A percentile compares a stretch with the other conserved stretches of the same genome.
phyloP scores from a whole-genome alignment of 192 early-diverging fungal genomes.

The Podila epigama region DNA sequence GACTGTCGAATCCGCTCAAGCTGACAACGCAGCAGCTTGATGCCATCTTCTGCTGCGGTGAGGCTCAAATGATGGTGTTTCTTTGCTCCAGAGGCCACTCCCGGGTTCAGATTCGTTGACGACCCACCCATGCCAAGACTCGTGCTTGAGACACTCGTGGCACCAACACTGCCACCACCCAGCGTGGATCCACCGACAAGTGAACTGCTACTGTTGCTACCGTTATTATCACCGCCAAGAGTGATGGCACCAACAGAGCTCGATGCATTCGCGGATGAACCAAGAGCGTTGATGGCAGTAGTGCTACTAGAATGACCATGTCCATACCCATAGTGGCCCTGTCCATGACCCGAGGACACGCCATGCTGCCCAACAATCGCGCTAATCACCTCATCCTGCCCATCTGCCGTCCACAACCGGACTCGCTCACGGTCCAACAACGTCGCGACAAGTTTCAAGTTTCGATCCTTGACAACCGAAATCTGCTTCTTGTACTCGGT shows the following conservation, averaged over 20 bases:
- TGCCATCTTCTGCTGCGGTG: conserved; percentile 40
- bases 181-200: neutral
- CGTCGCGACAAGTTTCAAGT: conserved; percentile 39
- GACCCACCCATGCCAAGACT: neutral
- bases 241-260: conserved; percentile 13
- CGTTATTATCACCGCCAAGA: conserved; percentile 8
- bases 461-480: conserved; percentile 46
- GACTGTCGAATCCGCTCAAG: conserved; percentile 42
- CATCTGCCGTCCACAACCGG: conserved; percentile 48
- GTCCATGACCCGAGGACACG: neutral
- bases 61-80: conserved; percentile 46
- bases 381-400: conserved; percentile 42
- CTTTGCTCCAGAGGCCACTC: conserved; percentile 26
- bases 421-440: conserved; percentile 52
- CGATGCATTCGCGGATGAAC: neutral
- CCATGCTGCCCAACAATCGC: conserved; percentile 39
- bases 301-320: neutral
- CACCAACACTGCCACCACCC: neutral
- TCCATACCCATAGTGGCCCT: neutral
- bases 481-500: conserved; percentile 59
- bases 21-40: conserved; percentile 43
- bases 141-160: neutral
- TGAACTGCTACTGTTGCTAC: too few species aligned
- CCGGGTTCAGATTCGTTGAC: conserved; percentile 6
- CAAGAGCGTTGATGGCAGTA: neutral